Base-by-base conservation (phyloP, 768 basidiomycete genomes). In the Amanita thiersii region DNA sequence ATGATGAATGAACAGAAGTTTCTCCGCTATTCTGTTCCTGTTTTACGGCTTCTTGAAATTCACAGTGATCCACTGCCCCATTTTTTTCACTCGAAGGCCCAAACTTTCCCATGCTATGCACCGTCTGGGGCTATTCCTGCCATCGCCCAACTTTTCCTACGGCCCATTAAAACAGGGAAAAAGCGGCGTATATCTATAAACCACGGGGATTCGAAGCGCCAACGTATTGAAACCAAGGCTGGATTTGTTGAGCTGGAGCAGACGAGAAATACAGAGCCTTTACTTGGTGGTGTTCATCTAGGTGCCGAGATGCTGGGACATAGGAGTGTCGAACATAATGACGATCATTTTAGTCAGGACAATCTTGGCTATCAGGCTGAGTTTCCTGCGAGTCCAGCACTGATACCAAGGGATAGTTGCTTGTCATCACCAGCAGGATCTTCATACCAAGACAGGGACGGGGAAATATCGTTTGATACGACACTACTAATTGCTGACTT, bases 41-140 rank as follows among this genome's bases (percentile, higher is more conserved):
- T 93, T 41, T 82, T 93, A 78, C 81, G 86, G 21, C 73, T 97
- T 12, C 70, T 88, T 41, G 81, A 88, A 52, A 87, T 96, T 50
- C 77, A 86, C 19, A 77, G 83, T 7, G 86, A 96, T 52, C 92
- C 91, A 17, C 60, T 86, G 3, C 67, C 79, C 5, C 81, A 91
- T 58, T 97, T 91, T 66, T 63, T 96, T 35, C 91, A 93, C 7
- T 86, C 82, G 2, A 79, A 80, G 49, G 64, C 68, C n/a, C 84
- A 79, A 1, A 68, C 75, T 11, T 83, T 82, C 54, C 82, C 93
- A 61, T 86, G 75, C 52, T 85, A 82, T 33, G 91, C 85, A 0
- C 92, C 93, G 8, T 84, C 86, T 9, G 88, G 88, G 6, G 60
- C 93, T 37, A 77, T 80, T 0, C 81, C 85, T 0, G 89, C 94